phyloP scores from a whole-genome alignment of 306 rosid species.

The Cucurbita argyrosperma region DNA sequence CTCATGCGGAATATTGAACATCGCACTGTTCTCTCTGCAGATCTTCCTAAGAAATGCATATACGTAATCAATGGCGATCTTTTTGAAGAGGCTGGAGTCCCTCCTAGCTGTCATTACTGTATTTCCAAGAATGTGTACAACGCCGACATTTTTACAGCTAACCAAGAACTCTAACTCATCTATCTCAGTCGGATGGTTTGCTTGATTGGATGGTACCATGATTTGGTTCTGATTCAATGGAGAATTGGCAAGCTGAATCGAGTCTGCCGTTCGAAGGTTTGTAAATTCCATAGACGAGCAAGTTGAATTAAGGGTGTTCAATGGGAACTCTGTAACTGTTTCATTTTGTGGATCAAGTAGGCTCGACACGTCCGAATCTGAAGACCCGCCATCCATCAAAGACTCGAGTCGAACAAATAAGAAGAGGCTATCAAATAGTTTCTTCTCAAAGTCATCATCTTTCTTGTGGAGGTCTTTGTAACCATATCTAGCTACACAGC shows the following conservation, averaged over 20 bases:
- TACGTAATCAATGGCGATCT: slow-evolving; percentile 41
- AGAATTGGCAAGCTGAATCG: neutral
- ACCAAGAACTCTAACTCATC: slow-evolving; percentile 75
- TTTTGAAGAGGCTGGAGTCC: slow-evolving; percentile 51
- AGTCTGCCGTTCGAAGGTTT: neutral
- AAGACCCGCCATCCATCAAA: slow-evolving; percentile 51
- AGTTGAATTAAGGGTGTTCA: slow-evolving; percentile 33
- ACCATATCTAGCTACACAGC: slow-evolving; percentile 84
- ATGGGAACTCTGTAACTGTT: slow-evolving; percentile 27
- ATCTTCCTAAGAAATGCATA: slow-evolving; percentile 80
- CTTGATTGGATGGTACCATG: slow-evolving; percentile 38
- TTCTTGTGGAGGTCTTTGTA: slow-evolving; percentile 46
- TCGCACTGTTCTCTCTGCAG: slow-evolving; percentile 66
- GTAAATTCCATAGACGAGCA: neutral
- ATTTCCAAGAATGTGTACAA: slow-evolving; percentile 68
- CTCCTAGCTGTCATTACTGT: slow-evolving; percentile 61
- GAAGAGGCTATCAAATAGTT: slow-evolving; percentile 77
- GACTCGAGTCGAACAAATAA: slow-evolving; percentile 63
- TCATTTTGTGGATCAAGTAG: slow-evolving; percentile 41
- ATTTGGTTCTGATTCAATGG: neutral
- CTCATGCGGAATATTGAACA: slow-evolving; percentile 72
- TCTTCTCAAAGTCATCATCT: slow-evolving; percentile 72
- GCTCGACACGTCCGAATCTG: slow-evolving; percentile 70
- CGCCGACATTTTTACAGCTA: slow-evolving; percentile 63
- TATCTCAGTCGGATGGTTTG: slow-evolving; percentile 2